These are phyloP conservation scores for Selenicereus undatus DNA, from an alignment of 148 eudicot genomes.

Conservation along the genomic window DNA sequence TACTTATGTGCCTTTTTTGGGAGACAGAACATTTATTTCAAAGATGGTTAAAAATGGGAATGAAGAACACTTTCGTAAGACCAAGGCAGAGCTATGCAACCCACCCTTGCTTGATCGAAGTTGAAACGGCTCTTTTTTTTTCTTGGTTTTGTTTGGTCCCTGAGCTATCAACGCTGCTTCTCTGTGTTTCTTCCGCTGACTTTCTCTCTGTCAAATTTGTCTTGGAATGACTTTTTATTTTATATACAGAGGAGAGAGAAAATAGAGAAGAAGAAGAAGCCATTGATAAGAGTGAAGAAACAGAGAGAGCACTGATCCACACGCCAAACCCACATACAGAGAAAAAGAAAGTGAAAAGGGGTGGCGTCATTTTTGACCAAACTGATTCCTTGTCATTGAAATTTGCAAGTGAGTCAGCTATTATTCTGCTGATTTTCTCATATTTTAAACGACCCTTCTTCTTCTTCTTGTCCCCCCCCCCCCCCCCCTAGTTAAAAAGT, in stretches of 20 bases:
- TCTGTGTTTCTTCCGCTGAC: slow-evolving; percentile 29
- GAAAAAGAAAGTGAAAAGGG: not conserved
- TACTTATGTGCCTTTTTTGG: not conserved
- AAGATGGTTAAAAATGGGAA: not conserved
- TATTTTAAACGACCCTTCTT: not conserved
- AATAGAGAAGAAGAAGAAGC: not conserved
- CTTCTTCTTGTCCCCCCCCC: slow-evolving; percentile 4
- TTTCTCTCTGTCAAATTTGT: slow-evolving; percentile 26
- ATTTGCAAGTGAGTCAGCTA: slow-evolving; percentile 39
- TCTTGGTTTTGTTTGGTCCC: not conserved
- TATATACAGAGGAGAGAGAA: not conserved
- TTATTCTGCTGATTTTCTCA: slow-evolving; percentile 12
- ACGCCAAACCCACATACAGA: not conserved
- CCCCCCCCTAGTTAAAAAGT: too few relatives aligned
- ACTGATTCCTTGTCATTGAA: slow-evolving; percentile 29
- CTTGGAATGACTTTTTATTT: not conserved
- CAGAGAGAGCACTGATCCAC: slow-evolving; percentile 34
- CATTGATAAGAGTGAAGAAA: slow-evolving; percentile 23
- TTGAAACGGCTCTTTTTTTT: slow-evolving; percentile 17
- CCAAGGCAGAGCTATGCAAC: not conserved
- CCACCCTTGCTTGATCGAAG: not conserved
- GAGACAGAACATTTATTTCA: not conserved
- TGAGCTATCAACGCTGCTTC: not conserved
- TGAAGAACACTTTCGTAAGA: not conserved
- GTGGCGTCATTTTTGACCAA: slow-evolving; percentile 16